Evolutionary conservation across 805 yeast species (phyloP).

Genomic region (Saturnispora dispora): DNA sequence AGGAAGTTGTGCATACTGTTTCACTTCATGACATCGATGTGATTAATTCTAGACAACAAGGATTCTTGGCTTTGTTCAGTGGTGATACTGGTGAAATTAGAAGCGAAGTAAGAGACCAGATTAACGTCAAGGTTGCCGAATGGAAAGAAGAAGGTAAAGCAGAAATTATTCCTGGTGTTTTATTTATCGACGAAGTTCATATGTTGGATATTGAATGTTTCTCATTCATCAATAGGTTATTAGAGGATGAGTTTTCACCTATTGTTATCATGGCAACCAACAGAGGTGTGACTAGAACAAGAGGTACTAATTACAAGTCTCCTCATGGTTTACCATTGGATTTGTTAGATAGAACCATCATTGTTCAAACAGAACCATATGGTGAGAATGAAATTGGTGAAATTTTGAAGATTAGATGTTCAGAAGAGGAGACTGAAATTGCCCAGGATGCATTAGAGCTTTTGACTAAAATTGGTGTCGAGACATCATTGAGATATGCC

Average conservation of each 20-base stretch:
- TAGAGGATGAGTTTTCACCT: constrained; percentile 88
- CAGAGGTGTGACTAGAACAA: constrained; percentile 83
- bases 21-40: constrained; percentile 93
- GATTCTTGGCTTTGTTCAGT: constrained; percentile 33
- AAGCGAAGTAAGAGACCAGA: constrained; percentile 65
- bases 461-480: constrained; percentile 64
- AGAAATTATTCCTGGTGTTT: constrained; percentile 93
- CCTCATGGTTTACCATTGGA: constrained; percentile 98
- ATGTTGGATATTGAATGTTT: constrained; percentile 97
- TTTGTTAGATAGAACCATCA: constrained; percentile 80
- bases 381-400: constrained; percentile 68
- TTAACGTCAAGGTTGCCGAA: constrained; percentile 67
- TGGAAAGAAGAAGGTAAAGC: constrained; percentile 98
- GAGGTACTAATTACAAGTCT: constrained; percentile 83
- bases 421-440: constrained; percentile 63
- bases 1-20: constrained; percentile 95
- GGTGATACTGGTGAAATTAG: constrained; percentile 97
- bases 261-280: constrained; percentile 93
- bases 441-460: constrained; percentile 60
- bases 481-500: constrained; percentile 83
- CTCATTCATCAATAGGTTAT: constrained; percentile 86
- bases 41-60: constrained; percentile 92
- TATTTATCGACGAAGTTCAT: constrained; percentile 96
- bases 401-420: constrained; percentile 75
- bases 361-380: constrained; percentile 89